Conservation (phyloP, 1,284 basidiomycete genomes). For the Ceratobasidium sp. region DNA sequence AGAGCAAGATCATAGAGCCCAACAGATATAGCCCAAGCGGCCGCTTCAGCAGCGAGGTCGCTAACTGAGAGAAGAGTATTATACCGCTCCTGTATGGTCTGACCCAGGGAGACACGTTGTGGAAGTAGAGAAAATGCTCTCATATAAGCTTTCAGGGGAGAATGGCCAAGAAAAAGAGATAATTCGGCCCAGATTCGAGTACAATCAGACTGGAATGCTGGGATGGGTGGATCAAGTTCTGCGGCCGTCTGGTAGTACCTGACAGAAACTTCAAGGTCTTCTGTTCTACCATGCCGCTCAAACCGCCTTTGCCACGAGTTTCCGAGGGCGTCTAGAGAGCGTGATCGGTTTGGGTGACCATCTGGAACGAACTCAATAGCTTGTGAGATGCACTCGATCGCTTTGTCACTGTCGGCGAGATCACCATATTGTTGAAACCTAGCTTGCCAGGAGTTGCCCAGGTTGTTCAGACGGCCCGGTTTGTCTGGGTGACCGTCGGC, state of each 20-base stretch:
- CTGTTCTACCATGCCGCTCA: background rate
- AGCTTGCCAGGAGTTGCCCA: background rate
- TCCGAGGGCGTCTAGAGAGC: background rate
- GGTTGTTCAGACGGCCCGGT: constrained; percentile 7
- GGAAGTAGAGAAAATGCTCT: constrained; percentile 8
- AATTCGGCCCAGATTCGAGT: background rate
- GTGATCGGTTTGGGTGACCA: background rate
- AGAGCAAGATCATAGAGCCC: too few species aligned
- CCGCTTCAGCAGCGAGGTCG: constrained; percentile 12
- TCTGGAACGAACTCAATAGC: constrained; percentile 8
- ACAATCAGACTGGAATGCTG: background rate
- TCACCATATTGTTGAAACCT: constrained; percentile 20
- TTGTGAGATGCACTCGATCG: constrained; percentile 5
- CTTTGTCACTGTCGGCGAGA: background rate
- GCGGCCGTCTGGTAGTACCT: background rate
- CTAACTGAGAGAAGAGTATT: background rate
- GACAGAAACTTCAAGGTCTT: constrained; percentile 9
- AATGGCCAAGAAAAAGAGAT: background rate
- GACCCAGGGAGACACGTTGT: constrained; percentile 9
- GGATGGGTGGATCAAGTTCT: background rate
- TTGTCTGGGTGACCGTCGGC: background rate
- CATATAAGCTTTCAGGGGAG: background rate
- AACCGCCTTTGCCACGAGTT: background rate
- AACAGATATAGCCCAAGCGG: constrained; percentile 25
- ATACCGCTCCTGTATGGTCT: constrained; percentile 10